A percentile compares a stretch with the other conserved stretches of the same genome.
Conservation (phyloP, 768 basidiomycete genomes). For the Kwoniella pini region DNA sequence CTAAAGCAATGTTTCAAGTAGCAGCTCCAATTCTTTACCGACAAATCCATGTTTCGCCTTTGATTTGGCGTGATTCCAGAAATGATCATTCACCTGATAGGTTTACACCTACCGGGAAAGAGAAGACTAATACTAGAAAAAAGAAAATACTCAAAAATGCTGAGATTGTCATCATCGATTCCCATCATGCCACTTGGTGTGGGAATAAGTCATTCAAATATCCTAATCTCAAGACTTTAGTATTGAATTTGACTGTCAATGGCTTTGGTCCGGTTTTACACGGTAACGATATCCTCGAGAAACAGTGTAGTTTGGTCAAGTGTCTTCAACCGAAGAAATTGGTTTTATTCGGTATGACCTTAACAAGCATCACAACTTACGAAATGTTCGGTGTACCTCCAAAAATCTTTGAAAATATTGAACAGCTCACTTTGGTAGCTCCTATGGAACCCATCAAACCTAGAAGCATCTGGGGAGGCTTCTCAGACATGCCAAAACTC, state of each 20-base stretch:
- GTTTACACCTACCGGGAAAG: conserved; percentile 1
- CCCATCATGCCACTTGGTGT: conserved; percentile 10
- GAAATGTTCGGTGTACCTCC: conserved; percentile 1
- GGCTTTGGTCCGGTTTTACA: conserved; percentile 1
- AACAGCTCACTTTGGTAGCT: conserved; percentile 1
- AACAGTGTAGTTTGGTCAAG: conserved; percentile 2
- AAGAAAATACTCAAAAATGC: conserved; percentile 9
- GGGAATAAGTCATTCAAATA: conserved; percentile 12
- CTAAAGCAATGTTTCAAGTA: neutral
- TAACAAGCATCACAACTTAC: neutral
- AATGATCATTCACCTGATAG: neutral
- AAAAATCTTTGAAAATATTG: neutral
- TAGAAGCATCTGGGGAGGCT: neutral
- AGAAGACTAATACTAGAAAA: conserved; percentile 8
- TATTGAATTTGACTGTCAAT: neutral
- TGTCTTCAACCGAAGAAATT: conserved; percentile 4
- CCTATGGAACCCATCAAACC: neutral
- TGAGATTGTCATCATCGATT: conserved; percentile 2
- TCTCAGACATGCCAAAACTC: neutral
- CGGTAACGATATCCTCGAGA: neutral
- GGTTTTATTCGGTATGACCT: neutral
- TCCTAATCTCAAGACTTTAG: conserved; percentile 9
- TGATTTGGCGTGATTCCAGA: neutral
- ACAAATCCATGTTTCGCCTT: neutral
- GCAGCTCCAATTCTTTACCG: conserved; percentile 4